Conservation (phyloP, 2,329 filamentous ascomycete species). For the Bertia moriformis region DNA sequence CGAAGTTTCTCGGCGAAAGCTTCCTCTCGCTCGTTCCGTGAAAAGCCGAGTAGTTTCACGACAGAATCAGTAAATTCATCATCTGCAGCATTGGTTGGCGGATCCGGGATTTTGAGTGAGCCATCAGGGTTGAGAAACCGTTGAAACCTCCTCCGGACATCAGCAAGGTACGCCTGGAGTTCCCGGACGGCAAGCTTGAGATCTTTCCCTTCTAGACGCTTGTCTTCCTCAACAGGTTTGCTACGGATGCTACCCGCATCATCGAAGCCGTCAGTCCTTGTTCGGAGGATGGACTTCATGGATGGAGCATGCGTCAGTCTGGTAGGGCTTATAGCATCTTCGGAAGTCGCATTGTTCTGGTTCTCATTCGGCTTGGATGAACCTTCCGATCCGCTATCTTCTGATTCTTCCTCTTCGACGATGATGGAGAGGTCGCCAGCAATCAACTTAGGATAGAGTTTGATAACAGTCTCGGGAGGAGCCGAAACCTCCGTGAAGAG, state of each 20-base stretch:
- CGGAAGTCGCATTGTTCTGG: background rate
- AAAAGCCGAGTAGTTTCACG: conserved; percentile 22
- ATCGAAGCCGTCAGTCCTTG: conserved; percentile 18
- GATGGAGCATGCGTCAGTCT: conserved; percentile 13
- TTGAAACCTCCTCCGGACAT: conserved; percentile 44
- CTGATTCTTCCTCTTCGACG: conserved; percentile 19
- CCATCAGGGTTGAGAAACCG: conserved; percentile 44
- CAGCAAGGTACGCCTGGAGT: conserved; percentile 44
- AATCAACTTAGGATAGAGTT: conserved; percentile 45
- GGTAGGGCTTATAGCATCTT: background rate
- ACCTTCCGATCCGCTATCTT: background rate
- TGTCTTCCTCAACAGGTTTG: conserved; percentile 15
- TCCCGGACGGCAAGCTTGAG: conserved; percentile 42
- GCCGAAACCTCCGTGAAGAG: conserved; percentile 51
- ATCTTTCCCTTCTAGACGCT: conserved; percentile 35
- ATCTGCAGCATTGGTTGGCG: conserved; percentile 13
- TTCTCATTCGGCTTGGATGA: background rate
- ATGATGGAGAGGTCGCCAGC: conserved; percentile 42
- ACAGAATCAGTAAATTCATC: conserved; percentile 25
- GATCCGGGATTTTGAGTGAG: conserved; percentile 18
- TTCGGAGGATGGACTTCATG: conserved; percentile 18
- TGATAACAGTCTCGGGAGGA: conserved; percentile 49
- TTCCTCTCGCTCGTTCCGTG: conserved; percentile 15
- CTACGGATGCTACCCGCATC: conserved; percentile 21
- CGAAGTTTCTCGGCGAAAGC: conserved; percentile 37